Evolutionary conservation across 768 basidiomycete species (phyloP).

Genomic region (Strobilomyces echinocephalus): DNA sequence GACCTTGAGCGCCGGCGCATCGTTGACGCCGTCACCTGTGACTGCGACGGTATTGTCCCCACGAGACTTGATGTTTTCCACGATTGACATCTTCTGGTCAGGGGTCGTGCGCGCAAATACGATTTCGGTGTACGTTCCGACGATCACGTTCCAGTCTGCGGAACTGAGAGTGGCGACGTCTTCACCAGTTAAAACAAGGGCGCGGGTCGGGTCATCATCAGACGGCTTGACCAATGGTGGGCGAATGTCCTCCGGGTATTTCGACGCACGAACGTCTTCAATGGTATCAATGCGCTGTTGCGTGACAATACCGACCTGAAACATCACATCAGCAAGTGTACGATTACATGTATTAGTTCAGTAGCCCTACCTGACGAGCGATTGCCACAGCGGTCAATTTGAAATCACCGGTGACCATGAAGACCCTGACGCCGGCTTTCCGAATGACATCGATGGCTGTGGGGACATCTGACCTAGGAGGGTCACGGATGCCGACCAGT

Average conservation of each 20-base stretch:
- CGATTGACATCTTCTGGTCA: constrained; percentile 55
- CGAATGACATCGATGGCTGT: constrained; percentile 43
- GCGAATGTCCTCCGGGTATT: constrained; percentile 13
- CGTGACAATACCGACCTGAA: constrained; percentile 40
- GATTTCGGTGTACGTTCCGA: constrained; percentile 38
- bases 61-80: constrained; percentile 46
- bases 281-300: constrained; percentile 35
- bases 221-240: constrained; percentile 32
- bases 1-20: constrained; percentile 47
- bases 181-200: constrained; percentile 43
- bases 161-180: constrained; percentile 36
- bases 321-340: background rate
- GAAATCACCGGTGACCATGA: constrained; percentile 58
- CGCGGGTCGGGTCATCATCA: constrained; percentile 34
- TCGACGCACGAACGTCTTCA: constrained; percentile 24
- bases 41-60: constrained; percentile 49
- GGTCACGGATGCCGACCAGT: constrained; percentile 52
- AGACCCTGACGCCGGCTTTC: constrained; percentile 47
- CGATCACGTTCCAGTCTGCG: constrained; percentile 37
- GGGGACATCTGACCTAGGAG: constrained; percentile 48
- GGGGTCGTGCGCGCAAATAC: constrained; percentile 54
- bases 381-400: constrained; percentile 50
- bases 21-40: constrained; percentile 56
- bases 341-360: constrained; percentile 4
- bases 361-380: constrained; percentile 35